phyloP scores from a whole-genome alignment of 495 filamentous ascomycete genomes.

The Penicillium bialowiezense region DNA sequence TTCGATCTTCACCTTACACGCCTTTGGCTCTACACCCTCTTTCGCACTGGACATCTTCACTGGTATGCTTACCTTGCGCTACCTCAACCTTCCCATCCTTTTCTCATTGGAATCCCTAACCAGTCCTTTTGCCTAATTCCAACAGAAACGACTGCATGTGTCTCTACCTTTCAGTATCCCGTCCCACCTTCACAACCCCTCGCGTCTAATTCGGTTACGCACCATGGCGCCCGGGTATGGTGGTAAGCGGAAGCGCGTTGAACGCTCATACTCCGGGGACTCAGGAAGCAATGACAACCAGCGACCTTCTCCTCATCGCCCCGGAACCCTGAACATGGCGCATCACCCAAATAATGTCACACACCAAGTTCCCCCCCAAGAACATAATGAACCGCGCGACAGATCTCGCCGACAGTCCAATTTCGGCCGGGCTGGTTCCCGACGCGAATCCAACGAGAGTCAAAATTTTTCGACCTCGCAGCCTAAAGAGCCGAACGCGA shows the following conservation, averaged over 20 bases:
- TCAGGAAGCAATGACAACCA: slow-evolving; percentile 44
- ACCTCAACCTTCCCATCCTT: not conserved
- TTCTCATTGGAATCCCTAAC: slow-evolving; percentile 14
- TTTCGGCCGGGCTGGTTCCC: slow-evolving; percentile 36
- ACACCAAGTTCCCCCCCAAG: slow-evolving; percentile 37
- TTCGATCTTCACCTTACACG: slow-evolving; percentile 19
- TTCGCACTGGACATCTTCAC: slow-evolving; percentile 3
- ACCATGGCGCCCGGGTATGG: slow-evolving; percentile 52
- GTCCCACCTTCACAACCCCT: slow-evolving; percentile 28
- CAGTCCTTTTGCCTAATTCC: not conserved
- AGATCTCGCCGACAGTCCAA: slow-evolving; percentile 41
- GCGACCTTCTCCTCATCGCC: slow-evolving; percentile 64
- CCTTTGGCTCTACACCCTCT: slow-evolving; percentile 2
- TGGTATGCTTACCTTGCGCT: slow-evolving; percentile 15
- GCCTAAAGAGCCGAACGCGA: slow-evolving; percentile 30
- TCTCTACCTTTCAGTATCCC: slow-evolving; percentile 31
- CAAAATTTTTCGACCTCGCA: slow-evolving; percentile 34
- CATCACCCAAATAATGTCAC: slow-evolving; percentile 39
- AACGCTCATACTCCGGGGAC: slow-evolving; percentile 52
- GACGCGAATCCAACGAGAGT: slow-evolving; percentile 29
- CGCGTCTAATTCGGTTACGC: slow-evolving; percentile 24
- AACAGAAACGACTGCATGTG: slow-evolving; percentile 38
- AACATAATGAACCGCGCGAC: slow-evolving; percentile 44
- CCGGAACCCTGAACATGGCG: slow-evolving; percentile 56
- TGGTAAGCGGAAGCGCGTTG: slow-evolving; percentile 58